phyloP scores from a whole-genome alignment of 176 grass and related monocot species.

The Lolium multiflorum region DNA sequence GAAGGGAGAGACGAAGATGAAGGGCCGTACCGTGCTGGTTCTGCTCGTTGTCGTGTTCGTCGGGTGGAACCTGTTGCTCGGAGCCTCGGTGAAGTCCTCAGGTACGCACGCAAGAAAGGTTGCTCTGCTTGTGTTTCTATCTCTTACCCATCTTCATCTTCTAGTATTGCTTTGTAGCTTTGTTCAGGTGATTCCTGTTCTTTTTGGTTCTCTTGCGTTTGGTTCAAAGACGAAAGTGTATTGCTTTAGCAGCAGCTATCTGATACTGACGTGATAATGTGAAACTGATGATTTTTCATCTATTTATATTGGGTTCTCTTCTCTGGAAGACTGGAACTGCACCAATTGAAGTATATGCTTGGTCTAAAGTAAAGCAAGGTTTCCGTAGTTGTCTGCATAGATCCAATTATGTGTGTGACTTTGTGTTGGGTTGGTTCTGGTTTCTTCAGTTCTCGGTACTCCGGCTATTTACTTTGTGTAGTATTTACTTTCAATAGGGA shows the following conservation, averaged over 20 bases:
- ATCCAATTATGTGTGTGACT: neutral
- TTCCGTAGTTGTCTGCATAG: slow-evolving; percentile 4
- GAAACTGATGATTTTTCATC: neutral
- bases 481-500: slow-evolving; percentile 1
- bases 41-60: slow-evolving; percentile 35
- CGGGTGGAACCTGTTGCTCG: slow-evolving; percentile 28
- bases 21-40: neutral
- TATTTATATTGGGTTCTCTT: neutral
- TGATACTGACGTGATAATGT: neutral
- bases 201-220: neutral
- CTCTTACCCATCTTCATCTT: neutral
- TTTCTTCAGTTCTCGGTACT: neutral
- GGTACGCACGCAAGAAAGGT: slow-evolving; percentile 19
- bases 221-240: slow-evolving; percentile 3
- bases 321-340: neutral
- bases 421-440: slow-evolving; percentile 17
- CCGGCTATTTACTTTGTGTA: neutral
- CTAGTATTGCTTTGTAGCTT: neutral
- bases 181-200: neutral
- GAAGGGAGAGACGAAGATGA: slow-evolving; percentile 13
- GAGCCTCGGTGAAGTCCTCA: neutral
- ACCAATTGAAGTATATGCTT: slow-evolving; percentile 13
- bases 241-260: neutral
- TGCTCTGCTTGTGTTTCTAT: neutral
- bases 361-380: slow-evolving; percentile 8